Evolutionary conservation across 768 basidiomycete genomes (phyloP).

Genomic region (Hypholoma fasciculare): DNA sequence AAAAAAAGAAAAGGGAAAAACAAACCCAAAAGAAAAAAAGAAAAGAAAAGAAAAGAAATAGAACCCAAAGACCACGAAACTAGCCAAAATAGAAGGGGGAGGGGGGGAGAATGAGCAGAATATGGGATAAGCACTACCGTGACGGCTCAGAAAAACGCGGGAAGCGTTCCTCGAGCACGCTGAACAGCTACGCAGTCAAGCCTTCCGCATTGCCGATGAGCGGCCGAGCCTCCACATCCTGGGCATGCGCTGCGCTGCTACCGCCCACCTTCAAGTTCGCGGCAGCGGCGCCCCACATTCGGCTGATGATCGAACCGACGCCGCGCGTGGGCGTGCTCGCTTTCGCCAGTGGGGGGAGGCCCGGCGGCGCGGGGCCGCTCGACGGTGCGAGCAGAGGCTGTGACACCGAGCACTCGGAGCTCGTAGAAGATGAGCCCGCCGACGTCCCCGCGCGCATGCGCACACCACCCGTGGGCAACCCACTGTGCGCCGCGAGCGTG

Average conservation of each 20-base stretch:
- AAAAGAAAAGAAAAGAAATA: neutral
- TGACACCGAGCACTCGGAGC: neutral
- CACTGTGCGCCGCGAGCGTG: conserved; percentile 17
- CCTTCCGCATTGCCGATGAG: neutral
- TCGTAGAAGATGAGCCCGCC: conserved; percentile 1
- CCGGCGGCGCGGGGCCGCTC: neutral
- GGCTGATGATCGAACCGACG: conserved; percentile 59
- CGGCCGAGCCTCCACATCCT: conserved; percentile 13
- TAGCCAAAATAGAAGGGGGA: neutral
- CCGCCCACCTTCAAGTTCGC: conserved; percentile 26
- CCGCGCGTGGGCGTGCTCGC: conserved; percentile 17
- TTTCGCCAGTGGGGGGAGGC: neutral
- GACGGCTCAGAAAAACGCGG: neutral
- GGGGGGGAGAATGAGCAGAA: neutral
- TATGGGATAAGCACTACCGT: neutral
- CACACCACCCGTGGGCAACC: conserved; percentile 7
- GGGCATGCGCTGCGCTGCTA: conserved; percentile 7
- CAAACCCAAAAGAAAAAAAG: neutral
- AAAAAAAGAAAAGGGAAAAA: neutral
- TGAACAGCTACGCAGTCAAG: neutral
- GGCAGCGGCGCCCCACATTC: conserved; percentile 71
- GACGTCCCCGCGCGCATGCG: conserved; percentile 20
- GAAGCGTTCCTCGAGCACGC: no score
- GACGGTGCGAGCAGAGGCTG: neutral
- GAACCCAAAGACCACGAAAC: neutral